Evolutionary conservation across 1,284 basidiomycete species (phyloP).

Genomic region (Lentinus polychrous): DNA sequence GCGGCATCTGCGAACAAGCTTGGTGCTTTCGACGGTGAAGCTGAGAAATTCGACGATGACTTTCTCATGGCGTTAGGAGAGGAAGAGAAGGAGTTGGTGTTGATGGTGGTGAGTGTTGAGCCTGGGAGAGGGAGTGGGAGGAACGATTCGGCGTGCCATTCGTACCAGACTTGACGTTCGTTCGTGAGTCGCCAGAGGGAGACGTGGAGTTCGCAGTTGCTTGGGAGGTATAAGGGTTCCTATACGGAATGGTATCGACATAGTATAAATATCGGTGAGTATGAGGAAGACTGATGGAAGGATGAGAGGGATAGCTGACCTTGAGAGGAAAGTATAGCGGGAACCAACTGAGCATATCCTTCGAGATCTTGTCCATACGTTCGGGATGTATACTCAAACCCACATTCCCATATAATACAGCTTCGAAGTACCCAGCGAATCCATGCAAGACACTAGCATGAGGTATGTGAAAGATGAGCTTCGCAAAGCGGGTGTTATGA

Average conservation of each 20-base stretch:
- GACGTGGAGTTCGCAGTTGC: constrained; percentile 87
- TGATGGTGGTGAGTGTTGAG: no score
- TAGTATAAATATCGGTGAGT: no score
- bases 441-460: constrained; percentile 94
- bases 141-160: constrained; percentile 95
- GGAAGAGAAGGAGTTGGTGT: no score
- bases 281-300: no score
- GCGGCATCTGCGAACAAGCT: constrained; percentile 61
- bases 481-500: constrained; percentile 79
- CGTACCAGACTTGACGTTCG: constrained; percentile 92
- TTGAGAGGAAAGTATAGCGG: constrained; percentile 94
- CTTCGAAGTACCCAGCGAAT: constrained; percentile 98
- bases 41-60: constrained; percentile 22
- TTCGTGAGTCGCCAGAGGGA: constrained; percentile 93
- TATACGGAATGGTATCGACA: no score
- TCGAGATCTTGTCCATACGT: constrained; percentile 74
- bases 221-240: constrained; percentile 92
- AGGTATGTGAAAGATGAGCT: constrained; percentile 87
- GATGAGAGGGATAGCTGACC: constrained; percentile 33
- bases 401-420: constrained; percentile 83
- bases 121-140: constrained; percentile 45
- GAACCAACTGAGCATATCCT: constrained; percentile 99
- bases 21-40: constrained; percentile 42
- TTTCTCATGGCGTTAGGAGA: neutral
- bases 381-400: constrained; percentile 94